phyloP scores from a whole-genome alignment of 2,329 filamentous ascomycete species.

The Aspergillus sp. region DNA sequence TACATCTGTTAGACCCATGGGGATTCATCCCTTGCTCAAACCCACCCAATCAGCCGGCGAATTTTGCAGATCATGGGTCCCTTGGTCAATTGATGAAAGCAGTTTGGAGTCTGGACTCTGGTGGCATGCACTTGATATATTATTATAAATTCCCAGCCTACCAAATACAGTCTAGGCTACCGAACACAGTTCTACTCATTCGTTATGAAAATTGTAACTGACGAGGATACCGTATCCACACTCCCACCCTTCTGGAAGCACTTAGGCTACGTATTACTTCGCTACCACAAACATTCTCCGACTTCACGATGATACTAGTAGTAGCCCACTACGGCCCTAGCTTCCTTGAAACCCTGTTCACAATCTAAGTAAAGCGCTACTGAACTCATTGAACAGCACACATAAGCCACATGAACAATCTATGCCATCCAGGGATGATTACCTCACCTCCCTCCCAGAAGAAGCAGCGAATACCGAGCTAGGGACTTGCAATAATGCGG shows the following conservation, averaged over 20 bases:
- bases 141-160: not conserved
- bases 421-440: not conserved
- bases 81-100: slow-evolving; percentile 13
- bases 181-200: not conserved
- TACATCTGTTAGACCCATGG: not conserved
- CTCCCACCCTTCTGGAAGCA: not conserved
- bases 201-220: not conserved
- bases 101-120: slow-evolving; percentile 4
- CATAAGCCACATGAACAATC: not conserved
- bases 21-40: not conserved
- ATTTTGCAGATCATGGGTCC: slow-evolving; percentile 20
- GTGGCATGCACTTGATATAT: not conserved
- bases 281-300: no score
- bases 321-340: not conserved
- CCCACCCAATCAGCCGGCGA: slow-evolving; percentile 16
- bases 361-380: not conserved
- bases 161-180: not conserved
- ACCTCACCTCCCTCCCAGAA: not conserved
- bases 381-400: not conserved
- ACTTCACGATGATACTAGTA: no score
- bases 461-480: not conserved
- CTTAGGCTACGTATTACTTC: not conserved
- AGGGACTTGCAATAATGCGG: not conserved
- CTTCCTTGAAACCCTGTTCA: not conserved
- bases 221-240: not conserved